Evolutionary conservation across 108 stramenopile species (phyloP).

Genomic region (Cyclostephanos tholiformis): DNA sequence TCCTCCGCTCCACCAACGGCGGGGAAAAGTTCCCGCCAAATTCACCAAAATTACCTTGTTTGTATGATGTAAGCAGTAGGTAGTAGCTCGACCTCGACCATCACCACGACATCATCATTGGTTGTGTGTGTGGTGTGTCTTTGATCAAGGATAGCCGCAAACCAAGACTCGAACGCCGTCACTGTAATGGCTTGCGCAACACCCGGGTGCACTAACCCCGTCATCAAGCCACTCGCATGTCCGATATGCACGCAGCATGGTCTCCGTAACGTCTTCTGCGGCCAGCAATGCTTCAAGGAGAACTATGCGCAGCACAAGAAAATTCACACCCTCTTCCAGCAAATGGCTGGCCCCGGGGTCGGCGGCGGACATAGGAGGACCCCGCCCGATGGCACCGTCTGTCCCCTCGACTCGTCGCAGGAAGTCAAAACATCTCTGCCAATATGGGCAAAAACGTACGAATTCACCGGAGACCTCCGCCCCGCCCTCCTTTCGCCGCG

Average conservation of each 20-base stretch:
- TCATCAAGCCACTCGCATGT: constrained; percentile 77
- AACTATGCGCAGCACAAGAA: constrained; percentile 83
- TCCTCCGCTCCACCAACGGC: too few species aligned
- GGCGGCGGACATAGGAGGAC: constrained; percentile 56
- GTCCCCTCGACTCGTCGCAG: constrained; percentile 55
- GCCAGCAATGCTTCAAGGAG: constrained; percentile 85
- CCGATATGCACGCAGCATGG: constrained; percentile 89
- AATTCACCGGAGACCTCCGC: constrained; percentile 73
- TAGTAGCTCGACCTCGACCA: too few species aligned
- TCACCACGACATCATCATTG: too few species aligned
- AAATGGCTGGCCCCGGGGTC: constrained; percentile 59
- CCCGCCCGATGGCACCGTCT: constrained; percentile 65
- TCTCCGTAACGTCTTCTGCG: constrained; percentile 78
- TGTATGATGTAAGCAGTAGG: too few species aligned
- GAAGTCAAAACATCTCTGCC: constrained; percentile 64
- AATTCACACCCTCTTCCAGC: constrained; percentile 74
- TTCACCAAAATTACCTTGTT: too few species aligned
- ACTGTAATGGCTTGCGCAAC: constrained; percentile 54
- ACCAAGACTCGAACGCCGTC: too few species aligned
- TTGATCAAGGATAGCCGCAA: too few species aligned
- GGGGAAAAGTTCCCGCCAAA: too few species aligned
- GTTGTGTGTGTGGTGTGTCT: too few species aligned
- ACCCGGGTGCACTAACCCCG: constrained; percentile 66
- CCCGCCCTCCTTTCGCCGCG: constrained; percentile 71
- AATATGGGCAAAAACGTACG: constrained; percentile 65